Evolutionary conservation across 1,284 basidiomycete species (phyloP).

Genomic region (Ustilago shanxiensis): DNA sequence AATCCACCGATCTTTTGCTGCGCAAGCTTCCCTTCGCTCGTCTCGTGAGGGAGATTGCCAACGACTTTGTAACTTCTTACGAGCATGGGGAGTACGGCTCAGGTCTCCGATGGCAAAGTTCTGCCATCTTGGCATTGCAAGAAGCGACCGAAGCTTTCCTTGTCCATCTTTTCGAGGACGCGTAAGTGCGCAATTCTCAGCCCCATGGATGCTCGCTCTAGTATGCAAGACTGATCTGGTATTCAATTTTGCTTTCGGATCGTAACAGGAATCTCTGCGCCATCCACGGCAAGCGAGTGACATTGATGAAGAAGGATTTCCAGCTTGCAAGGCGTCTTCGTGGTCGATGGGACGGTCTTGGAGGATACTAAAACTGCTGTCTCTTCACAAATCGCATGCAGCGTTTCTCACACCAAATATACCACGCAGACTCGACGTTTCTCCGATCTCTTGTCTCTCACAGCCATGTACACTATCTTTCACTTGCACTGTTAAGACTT

Average conservation of each 20-base stretch:
- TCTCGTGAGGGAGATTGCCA: constrained; percentile 67
- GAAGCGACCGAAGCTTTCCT: constrained; percentile 69
- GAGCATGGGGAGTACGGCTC: constrained; percentile 57
- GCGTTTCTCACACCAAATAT: background rate
- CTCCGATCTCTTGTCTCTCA: background rate
- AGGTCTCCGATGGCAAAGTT: constrained; percentile 68
- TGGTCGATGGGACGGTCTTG: constrained; percentile 68
- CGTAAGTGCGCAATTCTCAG: constrained; percentile 50
- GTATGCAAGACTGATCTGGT: background rate
- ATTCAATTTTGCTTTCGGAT: background rate
- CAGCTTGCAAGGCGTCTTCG: constrained; percentile 67
- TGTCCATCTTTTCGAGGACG: constrained; percentile 69
- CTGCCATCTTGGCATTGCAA: constrained; percentile 68
- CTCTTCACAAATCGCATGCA: background rate
- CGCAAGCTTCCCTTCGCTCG: constrained; percentile 69
- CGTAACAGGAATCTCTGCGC: constrained; percentile 65
- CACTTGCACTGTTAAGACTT: constrained; percentile 3
- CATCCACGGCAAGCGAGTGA: constrained; percentile 67
- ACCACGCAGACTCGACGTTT: background rate
- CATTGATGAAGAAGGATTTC: constrained; percentile 69
- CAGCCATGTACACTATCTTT: background rate
- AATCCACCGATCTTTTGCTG: constrained; percentile 67
- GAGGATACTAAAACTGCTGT: constrained; percentile 44
- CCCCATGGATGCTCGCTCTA: background rate
- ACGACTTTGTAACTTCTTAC: constrained; percentile 67